phyloP scores from a whole-genome alignment of 495 filamentous ascomycete species.

The Bombardia bombarda region DNA sequence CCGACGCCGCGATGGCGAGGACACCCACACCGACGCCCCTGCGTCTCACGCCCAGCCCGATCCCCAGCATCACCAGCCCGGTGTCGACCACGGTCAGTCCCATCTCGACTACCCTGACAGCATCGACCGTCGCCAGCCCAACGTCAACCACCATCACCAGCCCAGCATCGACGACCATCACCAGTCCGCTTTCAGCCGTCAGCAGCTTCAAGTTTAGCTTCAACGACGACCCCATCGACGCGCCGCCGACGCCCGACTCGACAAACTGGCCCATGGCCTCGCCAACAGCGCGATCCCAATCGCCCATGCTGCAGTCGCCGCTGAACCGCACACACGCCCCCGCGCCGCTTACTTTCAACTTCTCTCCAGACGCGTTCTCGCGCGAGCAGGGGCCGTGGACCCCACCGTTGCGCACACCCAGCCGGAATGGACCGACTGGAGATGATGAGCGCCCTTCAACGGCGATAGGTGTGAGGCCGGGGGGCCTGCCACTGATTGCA shows the following conservation, averaged over 20 bases:
- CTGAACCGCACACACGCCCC: conserved; percentile 15
- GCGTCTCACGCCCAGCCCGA: no score
- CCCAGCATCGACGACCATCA: conserved; percentile 7
- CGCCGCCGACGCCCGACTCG: conserved; percentile 19
- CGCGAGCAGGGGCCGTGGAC: conserved; percentile 19
- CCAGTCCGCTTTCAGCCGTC: no score
- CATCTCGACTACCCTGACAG: no score
- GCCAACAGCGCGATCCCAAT: no score
- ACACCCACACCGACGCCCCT: no score
- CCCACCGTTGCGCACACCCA: conserved; percentile 9
- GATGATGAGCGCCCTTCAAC: conserved; percentile 9
- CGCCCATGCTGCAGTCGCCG: conserved; percentile 3
- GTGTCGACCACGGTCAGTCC: no score
- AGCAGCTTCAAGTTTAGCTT: conserved; percentile 27
- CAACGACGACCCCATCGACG: conserved; percentile 11
- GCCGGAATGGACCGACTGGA: neutral
- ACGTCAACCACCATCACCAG: conserved; percentile 2
- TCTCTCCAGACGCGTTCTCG: conserved; percentile 19
- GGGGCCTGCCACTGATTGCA: neutral
- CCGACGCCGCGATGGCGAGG: no score
- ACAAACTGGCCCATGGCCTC: conserved; percentile 18
- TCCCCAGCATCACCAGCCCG: no score
- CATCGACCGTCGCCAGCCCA: neutral
- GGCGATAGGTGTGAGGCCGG: neutral
- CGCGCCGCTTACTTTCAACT: conserved; percentile 20